These are phyloP conservation scores for Phragmites australis DNA, from an alignment of 176 grass and related monocot species.

Conservation along the genomic window DNA sequence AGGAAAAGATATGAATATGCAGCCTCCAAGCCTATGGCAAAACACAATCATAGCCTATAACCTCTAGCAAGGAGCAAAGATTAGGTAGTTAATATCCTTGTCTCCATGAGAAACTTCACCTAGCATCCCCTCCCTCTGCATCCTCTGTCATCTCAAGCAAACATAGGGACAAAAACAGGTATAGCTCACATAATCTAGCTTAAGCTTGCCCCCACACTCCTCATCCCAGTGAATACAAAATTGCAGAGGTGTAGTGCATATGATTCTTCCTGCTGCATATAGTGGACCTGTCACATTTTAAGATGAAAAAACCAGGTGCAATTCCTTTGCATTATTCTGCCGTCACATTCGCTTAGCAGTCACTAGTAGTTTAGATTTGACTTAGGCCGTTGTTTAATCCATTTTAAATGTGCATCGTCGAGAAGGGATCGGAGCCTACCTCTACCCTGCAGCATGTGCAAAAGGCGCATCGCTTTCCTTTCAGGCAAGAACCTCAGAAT, in stretches of 20 bases:
- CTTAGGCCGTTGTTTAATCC: conserved; percentile 58
- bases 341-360: conserved; percentile 29
- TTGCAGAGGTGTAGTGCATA: conserved; percentile 54
- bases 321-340: conserved; percentile 60
- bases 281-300: conserved; percentile 34
- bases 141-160: conserved; percentile 16
- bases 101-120: conserved; percentile 29
- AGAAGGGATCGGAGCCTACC: conserved; percentile 56
- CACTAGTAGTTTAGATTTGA: conserved; percentile 65
- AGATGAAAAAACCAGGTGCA: conserved; percentile 39
- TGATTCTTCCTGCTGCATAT: conserved; percentile 58
- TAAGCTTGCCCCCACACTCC: conserved; percentile 33
- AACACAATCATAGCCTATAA: conserved; percentile 60
- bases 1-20: conserved; percentile 41
- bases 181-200: conserved; percentile 45
- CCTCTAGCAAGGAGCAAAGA: conserved; percentile 35
- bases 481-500: conserved; percentile 47
- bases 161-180: conserved; percentile 49
- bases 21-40: conserved; percentile 31
- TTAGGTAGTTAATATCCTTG: conserved; percentile 38
- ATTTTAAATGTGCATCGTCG: conserved; percentile 70
- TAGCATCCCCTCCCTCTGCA: conserved; percentile 17
- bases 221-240: conserved; percentile 52
- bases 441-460: conserved; percentile 33
- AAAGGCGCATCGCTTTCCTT: conserved; percentile 64